These are phyloP conservation scores for Cryphonectria parasitica DNA, from an alignment of 2,329 filamentous ascomycete species.

Conservation along the genomic window DNA sequence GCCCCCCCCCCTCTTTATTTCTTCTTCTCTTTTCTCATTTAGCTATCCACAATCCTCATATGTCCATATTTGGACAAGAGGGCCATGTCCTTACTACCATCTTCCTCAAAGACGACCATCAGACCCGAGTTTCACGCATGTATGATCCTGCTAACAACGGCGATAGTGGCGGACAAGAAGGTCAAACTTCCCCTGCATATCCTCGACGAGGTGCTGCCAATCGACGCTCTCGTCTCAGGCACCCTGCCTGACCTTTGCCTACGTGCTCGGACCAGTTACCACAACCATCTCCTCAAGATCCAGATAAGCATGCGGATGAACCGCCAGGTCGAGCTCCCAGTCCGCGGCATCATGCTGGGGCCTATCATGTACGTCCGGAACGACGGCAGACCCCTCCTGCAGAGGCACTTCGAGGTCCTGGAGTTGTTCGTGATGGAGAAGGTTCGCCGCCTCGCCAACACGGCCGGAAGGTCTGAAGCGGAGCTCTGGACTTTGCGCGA, in stretches of 20 bases:
- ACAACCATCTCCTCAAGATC: neutral
- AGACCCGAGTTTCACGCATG: neutral
- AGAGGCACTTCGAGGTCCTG: neutral
- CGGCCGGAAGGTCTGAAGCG: neutral
- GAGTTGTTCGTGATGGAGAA: neutral
- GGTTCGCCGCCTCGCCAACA: neutral
- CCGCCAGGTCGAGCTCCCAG: neutral
- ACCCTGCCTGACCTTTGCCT: neutral
- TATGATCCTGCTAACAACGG: neutral
- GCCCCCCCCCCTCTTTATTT: no score
- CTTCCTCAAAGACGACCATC: no score
- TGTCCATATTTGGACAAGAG: no score
- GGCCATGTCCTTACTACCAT: no score
- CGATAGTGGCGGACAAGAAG: neutral
- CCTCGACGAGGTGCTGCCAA: neutral
- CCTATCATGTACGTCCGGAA: conserved; percentile 6
- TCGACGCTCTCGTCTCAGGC: neutral
- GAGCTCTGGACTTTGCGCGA: neutral
- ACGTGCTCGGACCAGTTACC: neutral
- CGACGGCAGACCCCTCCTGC: conserved; percentile 7
- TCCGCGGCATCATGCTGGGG: neutral
- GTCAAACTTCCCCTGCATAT: neutral
- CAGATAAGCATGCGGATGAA: neutral
- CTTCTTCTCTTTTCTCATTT: no score
- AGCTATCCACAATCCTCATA: no score